Conservation (phyloP, 495 filamentous ascomycete genomes). For the Xylaria sp. region DNA sequence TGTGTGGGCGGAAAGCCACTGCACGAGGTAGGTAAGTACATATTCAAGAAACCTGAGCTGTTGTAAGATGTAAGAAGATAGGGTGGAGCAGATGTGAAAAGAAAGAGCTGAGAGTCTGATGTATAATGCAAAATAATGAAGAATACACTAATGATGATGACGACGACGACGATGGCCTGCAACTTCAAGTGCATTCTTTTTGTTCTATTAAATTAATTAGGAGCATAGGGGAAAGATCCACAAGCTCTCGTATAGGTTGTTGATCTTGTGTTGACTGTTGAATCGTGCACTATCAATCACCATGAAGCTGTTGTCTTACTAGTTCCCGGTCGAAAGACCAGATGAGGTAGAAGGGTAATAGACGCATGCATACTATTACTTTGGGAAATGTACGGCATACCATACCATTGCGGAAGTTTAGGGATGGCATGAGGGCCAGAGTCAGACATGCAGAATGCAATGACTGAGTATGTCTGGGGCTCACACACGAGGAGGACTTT, state of each 20-base stretch:
- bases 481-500: neutral
- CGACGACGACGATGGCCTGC: neutral
- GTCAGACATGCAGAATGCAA: slow-evolving; percentile 14
- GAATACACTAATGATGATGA: neutral
- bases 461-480: neutral
- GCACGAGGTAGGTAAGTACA: neutral
- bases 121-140: slow-evolving; percentile 5
- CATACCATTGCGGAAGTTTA: neutral
- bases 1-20: neutral
- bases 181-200: neutral
- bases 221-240: neutral
- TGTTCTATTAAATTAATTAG: neutral
- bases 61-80: neutral
- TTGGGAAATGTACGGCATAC: neutral
- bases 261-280: neutral
- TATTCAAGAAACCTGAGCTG: neutral
- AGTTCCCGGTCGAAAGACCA: neutral
- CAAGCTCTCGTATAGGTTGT: neutral
- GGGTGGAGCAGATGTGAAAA: neutral
- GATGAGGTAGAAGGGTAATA: neutral
- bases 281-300: neutral
- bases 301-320: slow-evolving; percentile 5
- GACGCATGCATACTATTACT: neutral
- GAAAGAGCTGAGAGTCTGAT: neutral
- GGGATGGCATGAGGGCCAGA: neutral